Percentiles rank a stretch among this genome's conserved stretches.
These are phyloP conservation scores for Aspergillus sp. DNA, from an alignment of 2,329 filamentous ascomycete genomes.

Conservation along the genomic window DNA sequence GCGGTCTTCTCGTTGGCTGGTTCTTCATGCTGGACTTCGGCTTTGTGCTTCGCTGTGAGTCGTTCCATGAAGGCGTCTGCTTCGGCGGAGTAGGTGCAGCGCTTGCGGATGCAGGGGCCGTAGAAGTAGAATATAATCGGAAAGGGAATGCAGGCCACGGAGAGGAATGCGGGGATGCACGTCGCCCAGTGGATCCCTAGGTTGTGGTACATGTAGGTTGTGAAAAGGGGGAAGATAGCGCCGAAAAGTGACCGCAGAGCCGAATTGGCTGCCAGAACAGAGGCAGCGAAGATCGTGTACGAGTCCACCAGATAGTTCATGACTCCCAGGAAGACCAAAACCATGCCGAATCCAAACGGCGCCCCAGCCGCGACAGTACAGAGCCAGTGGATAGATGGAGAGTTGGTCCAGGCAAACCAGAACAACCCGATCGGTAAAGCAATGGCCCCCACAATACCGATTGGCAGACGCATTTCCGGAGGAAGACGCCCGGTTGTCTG, in stretches of 20 bases:
- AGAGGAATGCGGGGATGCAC: constrained; percentile 39
- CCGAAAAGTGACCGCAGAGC: constrained; percentile 40
- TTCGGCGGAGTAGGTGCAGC: constrained; percentile 32
- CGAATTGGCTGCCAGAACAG: constrained; percentile 36
- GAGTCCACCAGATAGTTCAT: constrained; percentile 39
- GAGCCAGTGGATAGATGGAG: constrained; percentile 34
- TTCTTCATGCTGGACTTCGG: constrained; percentile 4
- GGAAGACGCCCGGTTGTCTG: constrained; percentile 28
- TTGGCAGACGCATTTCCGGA: constrained; percentile 50
- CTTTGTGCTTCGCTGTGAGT: constrained; percentile 15
- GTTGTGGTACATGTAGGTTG: constrained; percentile 37
- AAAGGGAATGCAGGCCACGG: constrained; percentile 35
- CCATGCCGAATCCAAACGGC: constrained; percentile 36
- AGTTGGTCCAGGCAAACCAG: constrained; percentile 56
- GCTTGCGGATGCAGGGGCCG: constrained; percentile 28
- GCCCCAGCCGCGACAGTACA: constrained; percentile 28
- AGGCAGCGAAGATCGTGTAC: constrained; percentile 36
- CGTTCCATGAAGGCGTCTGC: constrained; percentile 24
- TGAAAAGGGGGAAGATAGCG: constrained; percentile 42
- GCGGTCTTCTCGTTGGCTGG: constrained; percentile 3
- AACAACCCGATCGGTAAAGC: constrained; percentile 51
- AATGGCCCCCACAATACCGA: constrained; percentile 43
- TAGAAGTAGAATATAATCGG: constrained; percentile 37
- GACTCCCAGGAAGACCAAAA: constrained; percentile 33
- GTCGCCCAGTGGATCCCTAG: constrained; percentile 44